A percentile compares a stretch with the other conserved stretches of the same genome.
These are phyloP conservation scores for Malus sylvestris DNA, from an alignment of 306 rosid genomes.

Conservation along the genomic window DNA sequence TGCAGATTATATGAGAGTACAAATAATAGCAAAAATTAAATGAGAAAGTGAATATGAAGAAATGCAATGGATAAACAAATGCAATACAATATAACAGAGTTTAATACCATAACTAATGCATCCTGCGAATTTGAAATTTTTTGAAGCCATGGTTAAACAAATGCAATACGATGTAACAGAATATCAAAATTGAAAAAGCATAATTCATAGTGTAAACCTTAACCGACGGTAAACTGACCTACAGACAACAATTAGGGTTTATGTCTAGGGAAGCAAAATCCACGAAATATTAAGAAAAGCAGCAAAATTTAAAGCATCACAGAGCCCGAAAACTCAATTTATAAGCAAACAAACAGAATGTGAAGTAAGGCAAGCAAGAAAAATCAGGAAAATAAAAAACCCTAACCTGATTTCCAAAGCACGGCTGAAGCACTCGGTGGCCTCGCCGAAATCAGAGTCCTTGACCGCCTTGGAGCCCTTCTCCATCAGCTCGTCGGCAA, in stretches of 20 bases:
- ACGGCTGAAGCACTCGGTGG: constrained; percentile 84
- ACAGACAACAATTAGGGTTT: not conserved
- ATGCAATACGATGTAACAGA: not conserved
- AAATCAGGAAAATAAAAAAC: constrained; percentile 9
- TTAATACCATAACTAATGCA: not conserved
- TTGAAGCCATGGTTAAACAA: not conserved
- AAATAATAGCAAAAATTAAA: not conserved
- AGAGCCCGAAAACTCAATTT: not conserved
- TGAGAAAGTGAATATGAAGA: not conserved
- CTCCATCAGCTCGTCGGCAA: constrained; percentile 56
- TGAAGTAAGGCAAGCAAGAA: not conserved
- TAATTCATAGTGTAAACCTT: not conserved
- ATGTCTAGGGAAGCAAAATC: not conserved
- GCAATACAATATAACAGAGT: not conserved
- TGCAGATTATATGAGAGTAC: not conserved
- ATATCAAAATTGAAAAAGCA: too few species aligned
- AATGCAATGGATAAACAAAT: not conserved
- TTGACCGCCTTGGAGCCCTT: constrained; percentile 66
- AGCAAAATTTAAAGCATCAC: not conserved
- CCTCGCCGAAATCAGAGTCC: constrained; percentile 58
- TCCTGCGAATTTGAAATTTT: not conserved
- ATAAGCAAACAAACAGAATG: not conserved
- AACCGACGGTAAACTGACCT: not conserved
- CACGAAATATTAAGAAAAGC: not conserved
- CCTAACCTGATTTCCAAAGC: constrained; percentile 89